Evolutionary conservation across 306 rosid species (phyloP), one percentile per base, ranked within the genome.

Genomic region (Vicia villosa): DNA sequence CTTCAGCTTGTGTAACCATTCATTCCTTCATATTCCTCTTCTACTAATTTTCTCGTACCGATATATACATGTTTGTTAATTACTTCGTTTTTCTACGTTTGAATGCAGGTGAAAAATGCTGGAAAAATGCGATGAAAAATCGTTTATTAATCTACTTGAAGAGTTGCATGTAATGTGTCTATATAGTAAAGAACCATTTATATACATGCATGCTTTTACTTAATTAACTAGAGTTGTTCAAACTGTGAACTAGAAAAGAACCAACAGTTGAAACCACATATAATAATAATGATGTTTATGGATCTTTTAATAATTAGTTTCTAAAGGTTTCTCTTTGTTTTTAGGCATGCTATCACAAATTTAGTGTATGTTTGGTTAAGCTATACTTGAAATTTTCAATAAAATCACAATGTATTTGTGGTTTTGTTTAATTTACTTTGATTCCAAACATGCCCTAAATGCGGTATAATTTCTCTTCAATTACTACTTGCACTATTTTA

Each of bases 1-100:
- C 89, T 89, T 56, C 95, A 87, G 78, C 89, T 89, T 38, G 92
- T 87, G 87, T 91, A 89, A 89, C 89, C 45, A 21, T 1, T 24
- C n/a, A 24, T 24, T 24, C 28, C 2, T 30, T n/a, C 52, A 17
- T 6, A 38, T 40, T 13, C 17, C 34, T 17, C 45, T 71, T 55
- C 45, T 17, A 17, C 41, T 40, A 42, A 10, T 7, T 34, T 34
- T 34, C 38, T 34, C 38, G n/a, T n/a, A 34, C 7, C 0, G 38
- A 2, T 34, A 7, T 34, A 34, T 34, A 34, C 7, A 1, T 34
- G 3, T 7, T 34, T 34, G 10, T 34, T 34, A 34, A 1, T 30
- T 7, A 34, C 10, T 34, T 34, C 10, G 1, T 41, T 11, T 41
- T 41, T 41, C 46, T 41, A 41, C 14, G 5, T 41, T 41, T 10